Evolutionary conservation across 1,284 basidiomycete species (phyloP).

Genomic region (Apiotrichum porosum): DNA sequence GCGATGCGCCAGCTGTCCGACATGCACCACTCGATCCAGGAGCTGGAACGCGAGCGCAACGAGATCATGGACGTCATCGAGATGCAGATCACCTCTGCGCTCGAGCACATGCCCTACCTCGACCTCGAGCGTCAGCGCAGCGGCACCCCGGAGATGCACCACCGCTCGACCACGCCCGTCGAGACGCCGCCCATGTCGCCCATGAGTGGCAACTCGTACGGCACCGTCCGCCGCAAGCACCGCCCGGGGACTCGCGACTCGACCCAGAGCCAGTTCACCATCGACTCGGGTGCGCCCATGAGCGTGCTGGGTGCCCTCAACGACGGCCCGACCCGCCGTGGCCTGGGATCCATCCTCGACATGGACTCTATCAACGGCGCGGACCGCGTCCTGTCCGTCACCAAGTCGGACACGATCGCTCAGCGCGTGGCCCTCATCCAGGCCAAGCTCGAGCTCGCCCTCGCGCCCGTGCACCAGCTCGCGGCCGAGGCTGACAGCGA

Average conservation of each 20-base stretch:
- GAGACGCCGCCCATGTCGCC: constrained; percentile 10
- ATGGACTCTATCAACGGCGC: constrained; percentile 15
- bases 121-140: constrained; percentile 1
- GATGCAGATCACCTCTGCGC: constrained; percentile 38
- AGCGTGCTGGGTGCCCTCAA: constrained; percentile 22
- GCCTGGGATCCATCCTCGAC: constrained; percentile 17
- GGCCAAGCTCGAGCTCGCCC: constrained; percentile 29
- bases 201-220: neutral
- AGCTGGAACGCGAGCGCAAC: constrained; percentile 45
- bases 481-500: constrained; percentile 1
- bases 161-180: neutral
- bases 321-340: constrained; percentile 12
- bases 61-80: constrained; percentile 46
- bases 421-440: constrained; percentile 29
- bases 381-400: constrained; percentile 9
- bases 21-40: constrained; percentile 47
- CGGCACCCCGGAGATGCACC: neutral
- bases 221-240: constrained; percentile 1
- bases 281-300: constrained; percentile 12
- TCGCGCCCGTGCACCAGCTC: constrained; percentile 10
- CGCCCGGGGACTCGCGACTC: constrained; percentile 23
- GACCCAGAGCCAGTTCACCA: constrained; percentile 18
- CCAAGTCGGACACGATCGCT: constrained; percentile 24
- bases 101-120: constrained; percentile 22
- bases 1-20: constrained; percentile 48